Evolutionary conservation across 148 eudicot species (phyloP).

Genomic region (Gaultheria prostrata): DNA sequence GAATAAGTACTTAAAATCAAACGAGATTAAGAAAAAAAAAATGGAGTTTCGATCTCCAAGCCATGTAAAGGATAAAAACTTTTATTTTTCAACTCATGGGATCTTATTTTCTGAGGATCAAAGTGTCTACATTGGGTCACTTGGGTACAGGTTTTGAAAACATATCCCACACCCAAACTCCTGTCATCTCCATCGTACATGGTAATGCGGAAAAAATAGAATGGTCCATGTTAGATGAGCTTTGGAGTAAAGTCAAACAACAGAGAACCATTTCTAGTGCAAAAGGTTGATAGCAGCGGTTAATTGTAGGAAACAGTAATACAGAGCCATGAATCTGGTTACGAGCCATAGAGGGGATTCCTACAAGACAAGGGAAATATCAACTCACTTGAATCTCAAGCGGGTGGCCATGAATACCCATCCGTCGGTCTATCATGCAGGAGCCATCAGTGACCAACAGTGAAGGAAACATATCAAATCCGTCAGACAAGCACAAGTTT

Average conservation of each 20-base stretch:
- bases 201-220: neutral
- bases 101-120: neutral
- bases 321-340: neutral
- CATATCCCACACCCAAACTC: neutral
- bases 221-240: neutral
- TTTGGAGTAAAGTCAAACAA: neutral
- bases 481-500: constrained; percentile 80
- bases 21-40: neutral
- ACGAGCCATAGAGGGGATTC: neutral
- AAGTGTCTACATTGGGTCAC: neutral
- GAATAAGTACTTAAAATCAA: neutral
- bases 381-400: constrained; percentile 84
- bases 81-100: neutral
- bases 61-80: neutral
- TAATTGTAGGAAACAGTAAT: neutral
- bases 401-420: constrained; percentile 97
- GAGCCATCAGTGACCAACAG: constrained; percentile 94
- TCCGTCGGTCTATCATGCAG: constrained; percentile 92
- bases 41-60: neutral
- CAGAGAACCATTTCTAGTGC: neutral
- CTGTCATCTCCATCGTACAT: neutral
- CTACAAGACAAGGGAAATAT: neutral
- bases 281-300: neutral
- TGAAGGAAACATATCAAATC: constrained; percentile 95
- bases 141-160: neutral